Evolutionary conservation across 1,284 basidiomycete genomes (phyloP).

Genomic region (Sutorius eximius): DNA sequence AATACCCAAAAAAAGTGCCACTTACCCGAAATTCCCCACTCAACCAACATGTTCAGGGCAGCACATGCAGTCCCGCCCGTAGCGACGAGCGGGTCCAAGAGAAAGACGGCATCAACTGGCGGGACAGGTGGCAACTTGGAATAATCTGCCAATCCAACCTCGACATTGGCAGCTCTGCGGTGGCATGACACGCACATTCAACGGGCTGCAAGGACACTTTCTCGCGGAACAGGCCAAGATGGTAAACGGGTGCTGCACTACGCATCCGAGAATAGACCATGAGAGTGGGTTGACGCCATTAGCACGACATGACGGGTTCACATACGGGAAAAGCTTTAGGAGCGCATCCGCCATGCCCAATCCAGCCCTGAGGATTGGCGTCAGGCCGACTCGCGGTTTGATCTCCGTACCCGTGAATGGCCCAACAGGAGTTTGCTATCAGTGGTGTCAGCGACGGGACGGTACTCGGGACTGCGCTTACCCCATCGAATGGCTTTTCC

Average conservation of each 20-base stretch:
- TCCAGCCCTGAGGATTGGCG: constrained; percentile 91
- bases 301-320: constrained; percentile 10
- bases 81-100: constrained; percentile 91
- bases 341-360: constrained; percentile 92
- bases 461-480: constrained; percentile 34
- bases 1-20: constrained; percentile 3
- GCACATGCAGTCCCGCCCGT: constrained; percentile 93
- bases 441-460: neutral
- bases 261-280: neutral
- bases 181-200: constrained; percentile 62
- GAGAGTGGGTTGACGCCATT: neutral
- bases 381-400: constrained; percentile 78
- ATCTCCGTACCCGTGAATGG: constrained; percentile 65
- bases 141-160: constrained; percentile 61
- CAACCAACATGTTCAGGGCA: constrained; percentile 79
- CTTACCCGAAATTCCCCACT: constrained; percentile 81
- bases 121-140: constrained; percentile 83
- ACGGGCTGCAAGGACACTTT: constrained; percentile 90
- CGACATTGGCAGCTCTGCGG: neutral
- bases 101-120: constrained; percentile 79
- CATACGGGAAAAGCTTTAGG: constrained; percentile 77
- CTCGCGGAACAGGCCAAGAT: constrained; percentile 89
- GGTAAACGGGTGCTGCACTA: constrained; percentile 81
- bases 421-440: constrained; percentile 64
- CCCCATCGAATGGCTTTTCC: constrained; percentile 61